Evolutionary conservation across 441 rosid species (phyloP).

Genomic region (Daphne laureola): DNA sequence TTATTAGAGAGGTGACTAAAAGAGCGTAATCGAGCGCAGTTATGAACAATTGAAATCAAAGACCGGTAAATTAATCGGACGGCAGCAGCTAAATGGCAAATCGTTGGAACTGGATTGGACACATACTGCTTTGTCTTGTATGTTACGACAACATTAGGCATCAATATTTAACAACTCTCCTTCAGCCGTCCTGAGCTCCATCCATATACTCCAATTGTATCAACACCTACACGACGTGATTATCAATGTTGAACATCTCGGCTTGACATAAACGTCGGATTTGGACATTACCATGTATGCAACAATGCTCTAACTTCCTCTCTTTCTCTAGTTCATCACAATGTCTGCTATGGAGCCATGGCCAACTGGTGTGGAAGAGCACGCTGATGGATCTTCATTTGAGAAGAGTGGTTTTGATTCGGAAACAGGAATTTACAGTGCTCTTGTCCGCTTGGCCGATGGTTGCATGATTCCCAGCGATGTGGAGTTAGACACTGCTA

Average conservation of each 20-base stretch:
- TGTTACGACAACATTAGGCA: background rate
- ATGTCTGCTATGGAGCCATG: constrained; percentile 19
- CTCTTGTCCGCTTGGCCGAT: constrained; percentile 25
- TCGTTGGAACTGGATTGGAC: no score
- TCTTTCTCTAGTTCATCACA: background rate
- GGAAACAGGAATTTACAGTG: constrained; percentile 32
- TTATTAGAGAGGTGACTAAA: no score
- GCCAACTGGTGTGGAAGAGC: constrained; percentile 6
- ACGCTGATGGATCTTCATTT: background rate
- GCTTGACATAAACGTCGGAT: background rate
- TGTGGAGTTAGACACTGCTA: constrained; percentile 27
- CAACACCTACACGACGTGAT: constrained; percentile 10
- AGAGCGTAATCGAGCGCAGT: no score
- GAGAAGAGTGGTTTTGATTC: constrained; percentile 29
- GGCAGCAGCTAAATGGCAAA: constrained; percentile 3
- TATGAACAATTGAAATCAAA: no score
- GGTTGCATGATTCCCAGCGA: constrained; percentile 24
- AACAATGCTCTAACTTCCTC: background rate
- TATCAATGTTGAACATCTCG: constrained; percentile 12
- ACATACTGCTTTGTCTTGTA: background rate
- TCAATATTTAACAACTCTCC: background rate
- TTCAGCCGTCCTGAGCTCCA: constrained; percentile 19
- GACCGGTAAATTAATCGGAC: background rate
- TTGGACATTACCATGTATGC: no score
- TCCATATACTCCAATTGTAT: background rate